Conservation (phyloP, 176 grass and related monocot species). For the Pontederia crassipes region DNA sequence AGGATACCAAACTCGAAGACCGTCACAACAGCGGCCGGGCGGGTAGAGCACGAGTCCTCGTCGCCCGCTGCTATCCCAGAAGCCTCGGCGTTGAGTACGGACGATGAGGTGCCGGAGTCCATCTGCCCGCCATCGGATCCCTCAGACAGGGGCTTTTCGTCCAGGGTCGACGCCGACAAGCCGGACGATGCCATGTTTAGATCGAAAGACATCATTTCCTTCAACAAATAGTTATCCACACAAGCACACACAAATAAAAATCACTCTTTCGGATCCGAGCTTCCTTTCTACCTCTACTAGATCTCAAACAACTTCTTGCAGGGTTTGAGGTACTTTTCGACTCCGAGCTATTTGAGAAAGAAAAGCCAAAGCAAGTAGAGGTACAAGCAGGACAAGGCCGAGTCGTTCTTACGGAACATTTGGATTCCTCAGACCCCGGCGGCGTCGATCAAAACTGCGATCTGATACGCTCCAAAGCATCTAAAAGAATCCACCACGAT, state of each 20-base stretch:
- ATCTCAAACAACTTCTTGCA: neutral
- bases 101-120: conserved; percentile 64
- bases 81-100: conserved; percentile 69
- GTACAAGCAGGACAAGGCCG: conserved; percentile 87
- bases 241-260: neutral
- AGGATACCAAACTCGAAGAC: conserved; percentile 56
- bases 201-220: conserved; percentile 30
- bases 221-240: neutral
- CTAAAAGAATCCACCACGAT: neutral
- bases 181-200: conserved; percentile 55
- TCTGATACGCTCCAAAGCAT: neutral
- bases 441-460: neutral
- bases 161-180: neutral
- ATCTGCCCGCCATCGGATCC: conserved; percentile 13
- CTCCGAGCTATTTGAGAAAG: conserved; percentile 43
- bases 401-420: conserved; percentile 95
- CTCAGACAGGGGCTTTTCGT: conserved; percentile 27
- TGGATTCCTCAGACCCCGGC: conserved; percentile 14
- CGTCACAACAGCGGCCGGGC: conserved; percentile 8
- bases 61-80: conserved; percentile 33
- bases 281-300: neutral
- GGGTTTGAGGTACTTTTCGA: neutral
- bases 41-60: conserved; percentile 66
- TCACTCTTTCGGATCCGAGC: neutral
- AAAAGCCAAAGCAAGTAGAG: conserved; percentile 95